phyloP scores from a whole-genome alignment of 805 yeast species.

The Hyphopichia homilentoma region DNA sequence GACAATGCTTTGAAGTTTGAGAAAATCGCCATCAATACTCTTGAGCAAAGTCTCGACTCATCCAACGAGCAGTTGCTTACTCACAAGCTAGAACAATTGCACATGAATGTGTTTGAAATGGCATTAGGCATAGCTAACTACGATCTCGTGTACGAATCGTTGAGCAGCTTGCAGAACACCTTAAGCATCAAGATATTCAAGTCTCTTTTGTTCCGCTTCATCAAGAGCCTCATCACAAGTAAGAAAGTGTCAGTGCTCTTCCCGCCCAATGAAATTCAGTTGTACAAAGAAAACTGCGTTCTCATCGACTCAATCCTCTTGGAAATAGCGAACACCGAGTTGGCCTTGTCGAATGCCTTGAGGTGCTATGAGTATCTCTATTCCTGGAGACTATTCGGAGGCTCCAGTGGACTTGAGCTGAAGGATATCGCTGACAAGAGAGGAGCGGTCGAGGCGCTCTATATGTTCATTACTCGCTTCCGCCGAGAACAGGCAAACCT shows the following conservation, averaged over 20 bases:
- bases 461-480: constrained; percentile 34
- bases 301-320: constrained; percentile 31
- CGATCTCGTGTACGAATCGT: constrained; percentile 15
- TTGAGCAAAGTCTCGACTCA: constrained; percentile 5
- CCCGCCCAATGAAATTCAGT: constrained; percentile 10
- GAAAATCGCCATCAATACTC: constrained; percentile 18
- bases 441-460: constrained; percentile 38
- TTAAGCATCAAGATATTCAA: not conserved
- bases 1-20: constrained; percentile 23
- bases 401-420: constrained; percentile 8
- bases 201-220: constrained; percentile 19
- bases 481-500: constrained; percentile 19
- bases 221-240: constrained; percentile 21
- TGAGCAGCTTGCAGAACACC: constrained; percentile 10
- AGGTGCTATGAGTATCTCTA: constrained; percentile 35
- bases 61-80: not conserved
- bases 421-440: constrained; percentile 26
- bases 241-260: constrained; percentile 21
- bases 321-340: constrained; percentile 29
- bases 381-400: constrained; percentile 38
- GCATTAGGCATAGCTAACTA: constrained; percentile 18
- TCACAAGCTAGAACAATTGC: constrained; percentile 10
- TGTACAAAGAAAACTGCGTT: constrained; percentile 22
- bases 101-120: constrained; percentile 22
- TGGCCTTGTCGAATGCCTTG: constrained; percentile 24